Percentiles rank a stretch among this genome's conserved stretches.
Conservation (phyloP, 148 eudicot genomes). For the Dysphania ambrosioides region DNA sequence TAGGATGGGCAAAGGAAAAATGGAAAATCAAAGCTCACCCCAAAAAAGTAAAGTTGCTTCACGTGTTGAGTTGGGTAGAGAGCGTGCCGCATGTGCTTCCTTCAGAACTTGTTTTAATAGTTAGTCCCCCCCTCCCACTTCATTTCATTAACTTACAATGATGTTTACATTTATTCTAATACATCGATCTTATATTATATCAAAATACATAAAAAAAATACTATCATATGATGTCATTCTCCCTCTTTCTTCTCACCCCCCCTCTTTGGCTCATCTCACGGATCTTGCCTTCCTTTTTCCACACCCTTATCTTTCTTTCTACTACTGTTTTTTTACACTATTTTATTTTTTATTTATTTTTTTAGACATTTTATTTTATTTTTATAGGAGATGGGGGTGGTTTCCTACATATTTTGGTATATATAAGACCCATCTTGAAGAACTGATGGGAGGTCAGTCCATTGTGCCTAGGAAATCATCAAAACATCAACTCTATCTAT, state of each 20-base stretch:
- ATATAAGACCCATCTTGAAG: constrained; percentile 22
- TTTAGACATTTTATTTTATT: background rate
- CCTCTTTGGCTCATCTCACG: constrained; percentile 52
- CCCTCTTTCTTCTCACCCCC: constrained; percentile 18
- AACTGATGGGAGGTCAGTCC: constrained; percentile 22
- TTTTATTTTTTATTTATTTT: background rate
- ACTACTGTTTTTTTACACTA: constrained; percentile 7
- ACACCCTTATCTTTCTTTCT: constrained; percentile 20
- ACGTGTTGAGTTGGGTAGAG: constrained; percentile 38
- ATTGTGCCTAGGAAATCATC: background rate
- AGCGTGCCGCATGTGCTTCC: constrained; percentile 44
- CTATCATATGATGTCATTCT: background rate
- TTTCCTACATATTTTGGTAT: background rate
- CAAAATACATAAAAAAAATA: background rate
- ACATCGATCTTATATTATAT: no score
- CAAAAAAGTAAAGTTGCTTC: constrained; percentile 28
- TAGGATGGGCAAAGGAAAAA: constrained; percentile 7
- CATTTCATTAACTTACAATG: background rate
- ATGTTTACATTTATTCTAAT: no score
- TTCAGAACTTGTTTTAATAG: constrained; percentile 25
- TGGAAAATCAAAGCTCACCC: background rate
- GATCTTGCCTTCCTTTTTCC: constrained; percentile 59
- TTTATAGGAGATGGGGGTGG: background rate
- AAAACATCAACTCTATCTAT: constrained; percentile 6
- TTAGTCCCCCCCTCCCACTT: background rate